Conservation (phyloP, 2,329 filamentous ascomycete species). For the Sporothrix brunneoviolacea region DNA sequence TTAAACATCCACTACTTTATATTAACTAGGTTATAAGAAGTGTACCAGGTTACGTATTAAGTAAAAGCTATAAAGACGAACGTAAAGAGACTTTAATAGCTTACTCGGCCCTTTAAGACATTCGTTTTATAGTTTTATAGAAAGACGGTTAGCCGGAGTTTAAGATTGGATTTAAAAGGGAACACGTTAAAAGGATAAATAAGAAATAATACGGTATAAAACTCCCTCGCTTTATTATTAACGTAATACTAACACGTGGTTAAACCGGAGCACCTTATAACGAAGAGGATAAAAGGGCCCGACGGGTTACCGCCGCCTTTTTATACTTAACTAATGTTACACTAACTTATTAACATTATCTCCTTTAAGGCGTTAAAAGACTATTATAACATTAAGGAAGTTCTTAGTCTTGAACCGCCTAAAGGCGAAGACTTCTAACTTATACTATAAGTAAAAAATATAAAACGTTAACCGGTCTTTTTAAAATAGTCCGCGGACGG, state of each 20-base stretch:
- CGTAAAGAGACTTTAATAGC: background rate
- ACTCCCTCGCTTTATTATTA: background rate
- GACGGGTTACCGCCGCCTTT: slow-evolving; percentile 4
- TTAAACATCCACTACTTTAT: slow-evolving; percentile 13
- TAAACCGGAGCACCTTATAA: slow-evolving; percentile 8
- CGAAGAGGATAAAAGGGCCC: slow-evolving; percentile 5
- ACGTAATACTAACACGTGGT: slow-evolving; percentile 4
- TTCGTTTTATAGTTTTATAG: slow-evolving; percentile 10
- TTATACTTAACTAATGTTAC: slow-evolving; percentile 9
- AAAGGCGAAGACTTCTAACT: background rate
- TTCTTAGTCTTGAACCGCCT: background rate
- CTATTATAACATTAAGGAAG: background rate
- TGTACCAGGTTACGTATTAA: slow-evolving; percentile 9
- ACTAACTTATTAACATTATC: slow-evolving; percentile 11
- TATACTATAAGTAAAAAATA: background rate
- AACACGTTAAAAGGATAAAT: slow-evolving; percentile 9
- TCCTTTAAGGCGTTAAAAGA: background rate
- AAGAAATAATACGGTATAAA: slow-evolving; percentile 12
- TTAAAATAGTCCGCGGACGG: background rate
- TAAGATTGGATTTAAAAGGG: slow-evolving; percentile 12
- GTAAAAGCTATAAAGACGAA: slow-evolving; percentile 7
- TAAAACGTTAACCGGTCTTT: background rate
- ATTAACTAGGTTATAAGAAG: slow-evolving; percentile 9
- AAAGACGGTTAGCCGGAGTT: slow-evolving; percentile 10
- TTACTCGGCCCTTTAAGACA: background rate